Percentiles rank a stretch among this genome's conserved stretches.
Evolutionary conservation across 305 asterid species (phyloP).

Genomic region (Striga hermonthica): DNA sequence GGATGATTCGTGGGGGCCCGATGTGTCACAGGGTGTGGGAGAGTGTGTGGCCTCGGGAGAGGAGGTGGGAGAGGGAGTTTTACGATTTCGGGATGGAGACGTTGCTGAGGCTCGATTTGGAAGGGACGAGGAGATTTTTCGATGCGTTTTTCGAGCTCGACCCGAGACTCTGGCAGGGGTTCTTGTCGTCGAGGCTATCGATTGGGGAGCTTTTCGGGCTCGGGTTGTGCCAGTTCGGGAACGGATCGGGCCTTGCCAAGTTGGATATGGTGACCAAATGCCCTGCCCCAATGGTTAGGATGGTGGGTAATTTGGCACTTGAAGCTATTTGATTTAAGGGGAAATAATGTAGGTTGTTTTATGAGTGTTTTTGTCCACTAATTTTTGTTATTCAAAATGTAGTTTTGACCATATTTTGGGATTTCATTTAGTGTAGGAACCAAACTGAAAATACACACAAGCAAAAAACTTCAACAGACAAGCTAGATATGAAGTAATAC

Average conservation of each 20-base stretch:
- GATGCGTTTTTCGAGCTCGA: constrained; percentile 76
- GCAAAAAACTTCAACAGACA: too few species aligned
- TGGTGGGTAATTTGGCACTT: constrained; percentile 65
- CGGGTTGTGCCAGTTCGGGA: constrained; percentile 56
- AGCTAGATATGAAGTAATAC: too few species aligned
- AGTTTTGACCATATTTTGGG: too few species aligned
- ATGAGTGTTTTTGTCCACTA: neutral
- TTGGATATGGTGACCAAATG: constrained; percentile 68
- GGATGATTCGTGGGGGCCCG: constrained; percentile 68
- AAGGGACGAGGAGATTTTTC: constrained; percentile 66
- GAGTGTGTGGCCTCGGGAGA: constrained; percentile 75
- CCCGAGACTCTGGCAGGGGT: constrained; percentile 65
- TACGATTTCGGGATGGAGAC: constrained; percentile 87
- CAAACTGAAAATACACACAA: too few species aligned
- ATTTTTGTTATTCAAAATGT: too few species aligned
- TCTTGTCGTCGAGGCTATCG: constrained; percentile 69
- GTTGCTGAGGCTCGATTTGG: constrained; percentile 66
- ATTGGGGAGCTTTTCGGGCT: constrained; percentile 58
- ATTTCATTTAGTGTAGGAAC: too few species aligned
- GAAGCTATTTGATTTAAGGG: constrained; percentile 49
- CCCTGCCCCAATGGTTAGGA: constrained; percentile 58
- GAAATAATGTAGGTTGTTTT: constrained; percentile 1
- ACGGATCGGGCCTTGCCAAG: constrained; percentile 56
- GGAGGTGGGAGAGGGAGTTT: constrained; percentile 57
- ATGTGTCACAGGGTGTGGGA: constrained; percentile 57